A percentile compares a stretch with the other conserved stretches of the same genome.
phyloP scores from a whole-genome alignment of 164 flowering plant species.

The Vitis riparia region DNA sequence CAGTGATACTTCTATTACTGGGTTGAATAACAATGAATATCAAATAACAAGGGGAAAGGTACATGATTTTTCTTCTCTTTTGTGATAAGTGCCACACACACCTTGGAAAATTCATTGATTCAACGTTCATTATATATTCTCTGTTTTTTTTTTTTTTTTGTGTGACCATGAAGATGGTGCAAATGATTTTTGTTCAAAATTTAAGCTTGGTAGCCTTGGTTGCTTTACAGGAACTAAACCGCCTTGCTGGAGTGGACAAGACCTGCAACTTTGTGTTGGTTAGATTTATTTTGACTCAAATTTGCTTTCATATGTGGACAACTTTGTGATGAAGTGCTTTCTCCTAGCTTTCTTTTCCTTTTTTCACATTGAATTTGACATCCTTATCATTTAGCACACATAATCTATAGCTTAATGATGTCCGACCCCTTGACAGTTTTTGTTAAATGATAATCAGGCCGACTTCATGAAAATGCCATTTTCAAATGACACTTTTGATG shows the following conservation, averaged over 20 bases:
- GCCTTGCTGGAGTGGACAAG: slow-evolving; percentile 73
- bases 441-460: slow-evolving; percentile 46
- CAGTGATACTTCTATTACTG: slow-evolving; percentile 85
- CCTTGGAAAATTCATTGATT: too few species aligned
- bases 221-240: slow-evolving; percentile 70
- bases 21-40: slow-evolving; percentile 96
- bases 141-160: not conserved
- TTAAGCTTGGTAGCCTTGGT: not conserved
- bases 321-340: not conserved
- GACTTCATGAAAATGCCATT: slow-evolving; percentile 99
- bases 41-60: slow-evolving; percentile 97
- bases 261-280: slow-evolving; percentile 90
- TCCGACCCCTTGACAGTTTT: too few species aligned
- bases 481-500: slow-evolving; percentile 79
- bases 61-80: not conserved
- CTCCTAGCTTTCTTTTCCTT: not conserved
- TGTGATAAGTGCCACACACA: too few species aligned
- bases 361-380: not conserved
- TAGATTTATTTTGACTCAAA: slow-evolving; percentile 12
- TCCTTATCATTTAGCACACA: not conserved
- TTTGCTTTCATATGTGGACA: not conserved
- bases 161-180: too few species aligned
- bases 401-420: too few species aligned
- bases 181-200: too few species aligned
- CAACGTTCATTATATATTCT: not conserved